phyloP scores from a whole-genome alignment of 371 early-diverging fungal species.

The Mortierella sp. region DNA sequence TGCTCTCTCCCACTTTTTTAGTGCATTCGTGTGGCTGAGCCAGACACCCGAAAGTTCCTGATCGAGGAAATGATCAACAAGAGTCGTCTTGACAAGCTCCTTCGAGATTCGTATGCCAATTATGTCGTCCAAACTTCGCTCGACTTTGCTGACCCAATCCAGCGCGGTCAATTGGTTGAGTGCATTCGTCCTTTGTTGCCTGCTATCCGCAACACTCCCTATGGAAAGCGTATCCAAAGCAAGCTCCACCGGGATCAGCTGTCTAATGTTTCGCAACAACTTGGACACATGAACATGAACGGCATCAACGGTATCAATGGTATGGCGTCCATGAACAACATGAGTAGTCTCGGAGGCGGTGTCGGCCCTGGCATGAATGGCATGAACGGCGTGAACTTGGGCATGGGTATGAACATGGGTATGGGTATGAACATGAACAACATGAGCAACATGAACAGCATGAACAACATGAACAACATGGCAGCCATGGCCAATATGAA shows the following conservation, averaged over 20 bases:
- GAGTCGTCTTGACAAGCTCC: conserved; percentile 73
- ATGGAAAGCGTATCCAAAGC: conserved; percentile 88
- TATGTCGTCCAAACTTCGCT: conserved; percentile 93
- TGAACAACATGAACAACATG: conserved; percentile 21
- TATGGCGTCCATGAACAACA: conserved; percentile 23
- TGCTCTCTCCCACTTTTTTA: neutral
- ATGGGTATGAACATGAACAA: conserved; percentile 8
- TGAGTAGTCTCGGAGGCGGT: conserved; percentile 22
- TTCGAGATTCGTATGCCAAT: conserved; percentile 91
- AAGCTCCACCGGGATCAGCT: conserved; percentile 75
- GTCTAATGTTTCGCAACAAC: conserved; percentile 14
- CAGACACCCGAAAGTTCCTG: conserved; percentile 71
- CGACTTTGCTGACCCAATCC: conserved; percentile 85
- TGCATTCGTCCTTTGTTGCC: conserved; percentile 81
- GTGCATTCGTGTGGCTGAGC: conserved; percentile 86
- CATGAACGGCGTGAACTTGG: conserved; percentile 15
- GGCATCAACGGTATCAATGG: conserved; percentile 23
- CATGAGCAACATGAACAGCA: conserved; percentile 19
- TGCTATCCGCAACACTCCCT: conserved; percentile 85
- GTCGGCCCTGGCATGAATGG: conserved; percentile 10
- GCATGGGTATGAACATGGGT: conserved; percentile 18
- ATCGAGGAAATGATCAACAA: conserved; percentile 80
- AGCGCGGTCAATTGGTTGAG: conserved; percentile 80
- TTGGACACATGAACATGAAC: conserved; percentile 26
- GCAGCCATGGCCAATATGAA: conserved; percentile 6